Base-by-base conservation (phyloP, 768 basidiomycete species). In the Pleurotus eryngii region DNA sequence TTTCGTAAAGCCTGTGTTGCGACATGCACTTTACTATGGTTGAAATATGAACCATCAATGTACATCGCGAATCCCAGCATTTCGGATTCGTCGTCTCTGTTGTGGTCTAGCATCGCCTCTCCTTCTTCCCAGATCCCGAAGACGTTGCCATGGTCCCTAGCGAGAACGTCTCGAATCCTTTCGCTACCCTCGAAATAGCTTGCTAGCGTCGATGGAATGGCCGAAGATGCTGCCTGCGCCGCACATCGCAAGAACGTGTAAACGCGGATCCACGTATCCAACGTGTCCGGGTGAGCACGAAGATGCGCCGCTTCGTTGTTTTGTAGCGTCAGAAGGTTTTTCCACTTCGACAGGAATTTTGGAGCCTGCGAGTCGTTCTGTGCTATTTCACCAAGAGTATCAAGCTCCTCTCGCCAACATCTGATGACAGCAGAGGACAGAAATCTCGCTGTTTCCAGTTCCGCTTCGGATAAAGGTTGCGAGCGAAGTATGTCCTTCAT, bases 61-160 rank as follows among this genome's bases (percentile, higher is more conserved):
- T 83, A 87, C 60, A 86, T 73, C 4, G 78, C 83, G 80, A 83
- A 89, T 20, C 86, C 86, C 17, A 87, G 65, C 85, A 86, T 83
- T 67, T 85, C 84, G 26, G n/a, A 17, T 42, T 54, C 51, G 7
- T 54, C 51, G 38, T 54, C 51, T 24, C 14, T 14, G 14, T 48
- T 24, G 17, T 17, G 14, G 24, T 48, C 22, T 20, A 15, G 18
- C 12, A n/a, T 38, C 9, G 18, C 17, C 12, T 26, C 20, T 49
- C 74, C 75, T 39, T 79, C 68, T 45, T 71, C 79, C 82, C 83
- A 88, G 46, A 89, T 78, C 14, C 86, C 87, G 59, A 89, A 88
- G 6, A 83, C 78, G 60, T 88, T 88, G 18, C 86, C 85, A 20
- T 80, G 77, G 58, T 87, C 85, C 11, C 86, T 77, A 14, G 76